phyloP scores from a whole-genome alignment of 768 basidiomycete species.

The Leucosporidium scottii region DNA sequence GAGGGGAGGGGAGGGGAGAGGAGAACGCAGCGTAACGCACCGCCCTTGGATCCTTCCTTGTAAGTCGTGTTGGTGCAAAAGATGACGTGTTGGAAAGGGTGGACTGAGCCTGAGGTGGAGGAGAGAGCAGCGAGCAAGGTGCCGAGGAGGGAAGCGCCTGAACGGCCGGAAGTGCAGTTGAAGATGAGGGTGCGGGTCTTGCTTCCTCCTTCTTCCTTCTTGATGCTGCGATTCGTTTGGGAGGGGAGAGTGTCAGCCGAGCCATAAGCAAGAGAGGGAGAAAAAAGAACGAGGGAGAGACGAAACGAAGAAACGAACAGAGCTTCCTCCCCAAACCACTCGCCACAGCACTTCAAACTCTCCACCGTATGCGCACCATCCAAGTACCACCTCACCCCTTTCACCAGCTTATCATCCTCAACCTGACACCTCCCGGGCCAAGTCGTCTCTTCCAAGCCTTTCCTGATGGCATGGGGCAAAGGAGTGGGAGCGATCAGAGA shows the following conservation, averaged over 20 bases:
- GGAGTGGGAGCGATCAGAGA: slow-evolving; percentile 32
- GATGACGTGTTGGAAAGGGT: slow-evolving; percentile 63
- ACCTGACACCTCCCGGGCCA: slow-evolving; percentile 97
- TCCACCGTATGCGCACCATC: slow-evolving; percentile 95
- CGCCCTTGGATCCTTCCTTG: slow-evolving; percentile 79
- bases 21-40: slow-evolving; percentile 47
- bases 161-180: slow-evolving; percentile 88
- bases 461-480: slow-evolving; percentile 53
- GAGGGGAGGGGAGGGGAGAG: background rate
- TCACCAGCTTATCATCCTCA: slow-evolving; percentile 55
- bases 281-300: background rate
- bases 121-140: slow-evolving; percentile 54
- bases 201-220: background rate
- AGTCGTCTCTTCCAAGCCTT: slow-evolving; percentile 59
- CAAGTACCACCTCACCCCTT: slow-evolving; percentile 68
- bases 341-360: slow-evolving; percentile 73
- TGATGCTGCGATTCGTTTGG: background rate
- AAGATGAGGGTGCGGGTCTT: slow-evolving; percentile 60
- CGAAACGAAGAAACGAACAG: slow-evolving; percentile 10
- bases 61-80: slow-evolving; percentile 98
- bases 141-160: slow-evolving; percentile 63
- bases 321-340: slow-evolving; percentile 65
- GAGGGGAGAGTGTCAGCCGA: background rate
- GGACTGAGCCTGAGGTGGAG: slow-evolving; percentile 38
- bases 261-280: background rate